Evolutionary conservation across 2,329 filamentous ascomycete genomes (phyloP), one percentile per base, ranked within the genome.

Genomic region (Arachnopeziza araneosa): DNA sequence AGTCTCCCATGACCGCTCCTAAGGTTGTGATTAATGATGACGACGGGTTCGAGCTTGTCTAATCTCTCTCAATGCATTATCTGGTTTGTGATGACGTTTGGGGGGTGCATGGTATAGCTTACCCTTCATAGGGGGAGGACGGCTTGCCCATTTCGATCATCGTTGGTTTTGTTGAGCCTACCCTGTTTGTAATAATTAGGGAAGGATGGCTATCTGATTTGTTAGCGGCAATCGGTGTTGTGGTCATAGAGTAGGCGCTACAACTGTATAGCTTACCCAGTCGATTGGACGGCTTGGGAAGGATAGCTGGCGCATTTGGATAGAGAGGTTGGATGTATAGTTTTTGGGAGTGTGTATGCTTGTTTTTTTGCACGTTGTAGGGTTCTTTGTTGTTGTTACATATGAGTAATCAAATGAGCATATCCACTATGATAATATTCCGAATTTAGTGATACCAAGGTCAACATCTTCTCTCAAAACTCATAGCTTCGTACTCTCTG

Each of bases 1-100:
- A 24, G 19, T 26, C 24, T 17, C 32, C 24, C 21, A 21, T 19
- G 1, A 32, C 49, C 14, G 17, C 4, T 22, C 17, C 53, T 2
- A 51, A 56, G 32, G 24, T 56, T n/a, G 55, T 60, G 10, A 52
- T 58, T n/a, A 65, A 67, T 53, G 70, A 71, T 22, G 70, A 71
- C 54, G 70, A 73, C 54, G 71, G 66, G 8, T 73, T 71, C 53
- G 70, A 73, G 61, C 64, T 73, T 48, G 64, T 73, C 53, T 72
- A 66, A 70, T 17, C 36, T 44, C 36, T 44, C 17, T 44, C 12
- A 44, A 17, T 44, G 36, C 36, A 44, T 44, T 44, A 3, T 44
- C 36, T 44, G 36, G 36, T 44, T 44, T 44, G 10, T 6, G 4
- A 44, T 44, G 36, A 12, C 36, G 36, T 44, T 44, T 44, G 3